Evolutionary conservation across 2,329 filamentous ascomycete species (phyloP).

Genomic region (Ilyonectria sp.): DNA sequence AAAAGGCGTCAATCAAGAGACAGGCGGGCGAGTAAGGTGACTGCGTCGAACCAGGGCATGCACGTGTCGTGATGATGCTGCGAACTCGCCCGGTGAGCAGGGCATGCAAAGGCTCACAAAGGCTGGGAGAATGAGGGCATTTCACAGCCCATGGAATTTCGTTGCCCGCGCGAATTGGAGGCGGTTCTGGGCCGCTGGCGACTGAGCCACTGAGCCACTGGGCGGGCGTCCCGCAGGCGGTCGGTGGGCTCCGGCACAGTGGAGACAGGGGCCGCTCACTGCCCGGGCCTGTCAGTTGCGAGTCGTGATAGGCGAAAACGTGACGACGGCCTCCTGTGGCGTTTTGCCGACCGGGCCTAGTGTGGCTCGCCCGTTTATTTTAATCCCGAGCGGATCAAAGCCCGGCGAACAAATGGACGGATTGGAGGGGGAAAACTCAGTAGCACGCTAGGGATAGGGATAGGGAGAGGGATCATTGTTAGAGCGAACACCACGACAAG

Average conservation of each 20-base stretch:
- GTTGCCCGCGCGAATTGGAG: not conserved
- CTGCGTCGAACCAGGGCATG: constrained; percentile 3
- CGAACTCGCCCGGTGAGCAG: not conserved
- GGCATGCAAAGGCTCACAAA: not conserved
- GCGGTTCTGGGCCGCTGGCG: not conserved
- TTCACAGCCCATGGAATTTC: not conserved
- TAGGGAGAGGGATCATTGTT: too few relatives aligned
- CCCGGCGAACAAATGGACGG: not conserved
- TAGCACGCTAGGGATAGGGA: not conserved
- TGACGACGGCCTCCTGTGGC: constrained; percentile 1
- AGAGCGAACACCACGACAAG: not conserved
- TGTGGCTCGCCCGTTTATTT: constrained; percentile 8
- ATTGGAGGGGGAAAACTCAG: not conserved
- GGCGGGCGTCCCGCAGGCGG: not conserved
- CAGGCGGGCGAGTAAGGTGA: constrained; percentile 9
- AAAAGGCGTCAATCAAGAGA: constrained; percentile 16
- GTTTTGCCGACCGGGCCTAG: not conserved
- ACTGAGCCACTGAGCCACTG: not conserved
- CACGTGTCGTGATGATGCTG: not conserved
- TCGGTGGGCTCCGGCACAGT: not conserved
- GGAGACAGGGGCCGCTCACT: not conserved
- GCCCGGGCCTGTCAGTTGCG: not conserved
- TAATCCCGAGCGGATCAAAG: not conserved
- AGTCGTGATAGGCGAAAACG: not conserved
- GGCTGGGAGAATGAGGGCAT: not conserved